Evolutionary conservation across 371 early-diverging fungal species (phyloP), one percentile per base, ranked within the genome.

Genomic region (Saksenaea oblongispora): DNA sequence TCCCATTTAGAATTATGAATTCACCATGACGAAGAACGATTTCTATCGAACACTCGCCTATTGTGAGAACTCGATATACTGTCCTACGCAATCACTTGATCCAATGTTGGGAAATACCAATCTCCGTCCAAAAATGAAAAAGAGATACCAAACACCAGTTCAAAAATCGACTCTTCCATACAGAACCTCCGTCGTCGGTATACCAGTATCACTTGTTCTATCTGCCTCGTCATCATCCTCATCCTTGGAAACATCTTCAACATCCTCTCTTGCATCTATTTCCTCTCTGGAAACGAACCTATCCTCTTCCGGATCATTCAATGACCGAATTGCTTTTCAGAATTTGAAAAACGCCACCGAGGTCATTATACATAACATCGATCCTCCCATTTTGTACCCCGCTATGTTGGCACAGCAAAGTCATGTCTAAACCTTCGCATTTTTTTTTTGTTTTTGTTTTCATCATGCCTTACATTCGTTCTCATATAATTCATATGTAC

Each of bases 1-100:
- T 55, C 27, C 54, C 28, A 26, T 57, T 61, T 37, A 67, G 67
- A 59, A 67, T 39, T 67, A 61, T 62, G 63, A 67, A 54, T 47
- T 62, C 7, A 41, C 39, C 17, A 62, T 67, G 34, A 54, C 58
- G 26, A 35, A 44, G 24, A 62, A 62, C 7, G 67, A 67, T 14
- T 34, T 67, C 9, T 44, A 59, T 55, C 44, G 18, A 15, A 28
- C 44, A 14, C 54, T 62, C 34, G 17, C 26, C 44, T 18, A 27
- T 36, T 59, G 14, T 13, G 59, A 54, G 58, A 34, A 34, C 27
- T 54, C 17, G 14, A 55, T 15, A 44, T n/a, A 5, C 27, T 34
- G n/a, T 18, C 24, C 27, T 24, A 13, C 53, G 27, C 2, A 9
- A 44, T 17, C 31, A 54, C 3, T 56, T 27, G 28, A 34, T 7